Evolutionary conservation across 176 grass and related monocot genomes (phyloP).

Genomic region (Lolium multiflorum): DNA sequence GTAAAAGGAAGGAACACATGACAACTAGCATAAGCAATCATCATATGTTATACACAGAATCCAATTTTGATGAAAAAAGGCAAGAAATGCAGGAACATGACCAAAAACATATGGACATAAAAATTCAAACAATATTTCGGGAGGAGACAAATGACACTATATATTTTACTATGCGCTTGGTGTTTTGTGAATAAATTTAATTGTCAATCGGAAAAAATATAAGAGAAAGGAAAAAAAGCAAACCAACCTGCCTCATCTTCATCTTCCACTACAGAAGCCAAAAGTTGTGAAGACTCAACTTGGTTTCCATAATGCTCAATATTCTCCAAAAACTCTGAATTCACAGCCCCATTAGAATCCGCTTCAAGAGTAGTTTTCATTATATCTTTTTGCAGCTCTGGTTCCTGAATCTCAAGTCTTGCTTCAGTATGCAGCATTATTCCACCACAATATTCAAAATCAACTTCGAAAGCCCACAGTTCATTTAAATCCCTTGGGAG

Average conservation of each 20-base stretch:
- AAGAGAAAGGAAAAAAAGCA: not conserved
- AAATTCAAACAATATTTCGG: not conserved
- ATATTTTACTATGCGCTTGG: not conserved
- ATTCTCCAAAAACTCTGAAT: conserved; percentile 70
- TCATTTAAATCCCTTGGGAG: conserved; percentile 62
- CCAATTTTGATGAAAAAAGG: not conserved
- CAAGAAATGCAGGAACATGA: not conserved
- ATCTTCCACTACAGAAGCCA: conserved; percentile 45
- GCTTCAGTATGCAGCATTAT: conserved; percentile 67
- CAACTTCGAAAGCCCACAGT: conserved; percentile 70
- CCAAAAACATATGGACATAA: conserved; percentile 2
- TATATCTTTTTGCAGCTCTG: conserved; percentile 74
- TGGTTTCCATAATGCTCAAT: conserved; percentile 71
- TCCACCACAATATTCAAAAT: conserved; percentile 71
- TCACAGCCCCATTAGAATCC: conserved; percentile 46
- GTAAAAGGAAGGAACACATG: not conserved
- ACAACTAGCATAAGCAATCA: not conserved
- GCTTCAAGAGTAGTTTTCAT: conserved; percentile 53
- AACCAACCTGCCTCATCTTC: conserved; percentile 56
- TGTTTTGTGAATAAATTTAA: conserved; percentile 1
- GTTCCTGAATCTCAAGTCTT: conserved; percentile 71
- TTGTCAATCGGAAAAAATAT: not conserved
- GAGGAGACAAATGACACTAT: conserved; percentile 4
- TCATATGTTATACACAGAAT: not conserved
- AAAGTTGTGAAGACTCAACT: conserved; percentile 41